Evolutionary conservation across 768 basidiomycete genomes (phyloP).

Genomic region (Hirschioporus abietinus): DNA sequence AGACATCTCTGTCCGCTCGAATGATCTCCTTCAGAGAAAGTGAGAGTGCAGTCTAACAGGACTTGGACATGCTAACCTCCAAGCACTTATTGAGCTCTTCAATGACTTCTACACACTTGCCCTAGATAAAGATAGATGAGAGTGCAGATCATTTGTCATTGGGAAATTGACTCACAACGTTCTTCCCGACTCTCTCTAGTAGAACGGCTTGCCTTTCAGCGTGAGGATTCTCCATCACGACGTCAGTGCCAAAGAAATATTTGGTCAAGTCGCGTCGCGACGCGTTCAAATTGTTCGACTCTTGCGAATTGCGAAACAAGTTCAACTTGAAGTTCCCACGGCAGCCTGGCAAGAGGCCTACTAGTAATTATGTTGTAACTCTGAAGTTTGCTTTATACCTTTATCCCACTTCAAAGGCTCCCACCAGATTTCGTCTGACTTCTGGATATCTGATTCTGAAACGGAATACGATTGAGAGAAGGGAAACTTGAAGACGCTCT

Average conservation of each 20-base stretch:
- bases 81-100: conserved; percentile 84
- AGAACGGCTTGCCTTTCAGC: conserved; percentile 89
- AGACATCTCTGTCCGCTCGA: conserved; percentile 69
- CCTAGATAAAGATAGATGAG: conserved; percentile 39
- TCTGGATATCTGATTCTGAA: too few species aligned
- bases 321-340: too few species aligned
- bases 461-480: too few species aligned
- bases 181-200: conserved; percentile 87
- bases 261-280: neutral
- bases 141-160: neutral
- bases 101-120: conserved; percentile 90
- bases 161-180: conserved; percentile 49
- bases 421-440: too few species aligned
- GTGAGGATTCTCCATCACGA: conserved; percentile 88
- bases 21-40: conserved; percentile 58
- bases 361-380: too few species aligned
- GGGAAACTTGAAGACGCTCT: too few species aligned
- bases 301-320: neutral
- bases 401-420: too few species aligned
- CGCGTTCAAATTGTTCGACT: neutral
- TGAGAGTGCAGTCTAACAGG: neutral
- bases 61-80: conserved; percentile 52
- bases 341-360: too few species aligned
- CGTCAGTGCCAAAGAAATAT: neutral
- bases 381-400: too few species aligned